Percentiles rank a stretch among this genome's conserved stretches.
Conservation (phyloP, 805 yeast genomes). For the Ogataea nonfermentans region DNA sequence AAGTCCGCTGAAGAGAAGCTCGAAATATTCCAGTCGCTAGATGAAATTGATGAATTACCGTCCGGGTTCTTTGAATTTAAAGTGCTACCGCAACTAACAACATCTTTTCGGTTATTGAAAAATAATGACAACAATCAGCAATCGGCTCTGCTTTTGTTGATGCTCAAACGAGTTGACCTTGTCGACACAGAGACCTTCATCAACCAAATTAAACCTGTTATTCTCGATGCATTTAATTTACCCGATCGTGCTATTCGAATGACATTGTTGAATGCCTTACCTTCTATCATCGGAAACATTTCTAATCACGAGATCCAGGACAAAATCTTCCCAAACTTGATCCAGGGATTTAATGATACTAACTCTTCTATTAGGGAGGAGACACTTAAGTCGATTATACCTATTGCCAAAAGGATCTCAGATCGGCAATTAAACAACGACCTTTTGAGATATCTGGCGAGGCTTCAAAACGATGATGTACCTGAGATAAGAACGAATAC, state of each 20-base stretch:
- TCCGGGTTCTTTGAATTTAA: constrained; percentile 54
- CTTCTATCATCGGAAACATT: constrained; percentile 49
- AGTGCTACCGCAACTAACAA: constrained; percentile 68
- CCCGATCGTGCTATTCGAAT: constrained; percentile 79
- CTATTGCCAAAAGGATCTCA: constrained; percentile 60
- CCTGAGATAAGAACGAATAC: constrained; percentile 80
- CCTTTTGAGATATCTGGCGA: constrained; percentile 74
- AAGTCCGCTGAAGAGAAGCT: constrained; percentile 54
- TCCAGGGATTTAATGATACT: constrained; percentile 85
- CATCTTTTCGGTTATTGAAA: constrained; percentile 36
- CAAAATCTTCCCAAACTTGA: constrained; percentile 61
- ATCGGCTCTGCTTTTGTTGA: constrained; percentile 38
- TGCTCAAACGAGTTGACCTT: constrained; percentile 35
- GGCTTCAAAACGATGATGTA: constrained; percentile 71
- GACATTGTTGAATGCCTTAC: constrained; percentile 62
- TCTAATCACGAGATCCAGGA: constrained; percentile 63
- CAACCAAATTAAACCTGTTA: constrained; percentile 52
- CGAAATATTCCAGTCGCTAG: constrained; percentile 39
- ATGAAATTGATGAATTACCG: constrained; percentile 39
- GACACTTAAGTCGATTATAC: constrained; percentile 63
- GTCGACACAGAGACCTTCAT: constrained; percentile 36
- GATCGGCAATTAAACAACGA: constrained; percentile 87
- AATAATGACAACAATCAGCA: constrained; percentile 25
- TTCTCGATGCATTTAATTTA: constrained; percentile 59
- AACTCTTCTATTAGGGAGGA: constrained; percentile 78